Evolutionary conservation across 257 asterid species (phyloP).

Genomic region (Petrea volubilis): DNA sequence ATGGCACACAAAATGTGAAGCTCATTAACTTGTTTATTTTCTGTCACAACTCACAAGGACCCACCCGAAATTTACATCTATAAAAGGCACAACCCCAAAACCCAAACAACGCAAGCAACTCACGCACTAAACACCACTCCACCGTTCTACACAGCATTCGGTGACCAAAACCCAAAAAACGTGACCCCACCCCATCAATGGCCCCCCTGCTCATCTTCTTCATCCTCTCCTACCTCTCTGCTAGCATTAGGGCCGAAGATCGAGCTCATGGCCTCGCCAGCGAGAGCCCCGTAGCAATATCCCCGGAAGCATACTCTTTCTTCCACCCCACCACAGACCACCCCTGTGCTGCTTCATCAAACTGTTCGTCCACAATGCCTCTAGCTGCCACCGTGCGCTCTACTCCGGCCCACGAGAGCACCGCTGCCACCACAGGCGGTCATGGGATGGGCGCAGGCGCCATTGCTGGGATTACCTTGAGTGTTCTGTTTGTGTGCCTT

Average conservation of each 20-base stretch:
- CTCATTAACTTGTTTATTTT: slow-evolving; percentile 5
- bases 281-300: slow-evolving; percentile 31
- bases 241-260: slow-evolving; percentile 30
- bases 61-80: slow-evolving; percentile 14
- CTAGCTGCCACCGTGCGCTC: slow-evolving; percentile 45
- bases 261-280: slow-evolving; percentile 41
- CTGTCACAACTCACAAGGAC: slow-evolving; percentile 18
- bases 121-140: neutral
- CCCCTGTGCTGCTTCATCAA: slow-evolving; percentile 21
- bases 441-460: slow-evolving; percentile 30
- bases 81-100: slow-evolving; percentile 11
- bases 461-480: slow-evolving; percentile 33
- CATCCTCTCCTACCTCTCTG: slow-evolving; percentile 16
- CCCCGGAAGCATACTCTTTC: slow-evolving; percentile 42
- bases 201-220: slow-evolving; percentile 26
- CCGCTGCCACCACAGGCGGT: neutral
- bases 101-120: slow-evolving; percentile 4
- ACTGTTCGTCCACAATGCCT: slow-evolving; percentile 33
- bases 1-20: slow-evolving; percentile 31
- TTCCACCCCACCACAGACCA: slow-evolving; percentile 39
- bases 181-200: slow-evolving; percentile 28
- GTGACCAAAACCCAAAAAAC: neutral
- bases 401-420: slow-evolving; percentile 39
- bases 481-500: slow-evolving; percentile 32
- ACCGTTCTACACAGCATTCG: neutral